Percentiles rank a stretch among this genome's conserved stretches.
Conservation (phyloP, 2,329 filamentous ascomycete species). For the Xylariomycetidae sp. region DNA sequence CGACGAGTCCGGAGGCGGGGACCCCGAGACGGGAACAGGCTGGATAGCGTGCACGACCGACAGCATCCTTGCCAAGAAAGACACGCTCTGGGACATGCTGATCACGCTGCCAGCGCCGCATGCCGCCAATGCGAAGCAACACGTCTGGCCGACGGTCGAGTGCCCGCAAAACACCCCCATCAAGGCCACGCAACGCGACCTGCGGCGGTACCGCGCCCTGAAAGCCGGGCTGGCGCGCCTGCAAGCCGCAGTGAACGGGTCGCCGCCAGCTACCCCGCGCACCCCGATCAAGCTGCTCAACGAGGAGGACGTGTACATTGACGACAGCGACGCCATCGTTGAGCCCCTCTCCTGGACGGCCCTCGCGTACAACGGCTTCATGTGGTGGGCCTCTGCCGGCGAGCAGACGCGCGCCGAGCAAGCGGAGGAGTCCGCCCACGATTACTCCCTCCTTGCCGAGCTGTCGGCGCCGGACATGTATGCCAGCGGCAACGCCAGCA, state of each 20-base stretch:
- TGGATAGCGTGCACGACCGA: conserved; percentile 97
- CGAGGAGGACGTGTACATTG: conserved; percentile 14
- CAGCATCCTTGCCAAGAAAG: conserved; percentile 82
- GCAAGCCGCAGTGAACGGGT: conserved; percentile 11
- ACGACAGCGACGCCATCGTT: conserved; percentile 36
- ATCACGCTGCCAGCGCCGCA: conserved; percentile 70
- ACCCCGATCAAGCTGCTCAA: conserved; percentile 10
- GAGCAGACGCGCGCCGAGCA: conserved; percentile 60
- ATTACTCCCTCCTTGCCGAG: conserved; percentile 51
- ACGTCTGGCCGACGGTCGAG: conserved; percentile 72
- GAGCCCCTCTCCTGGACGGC: conserved; percentile 65
- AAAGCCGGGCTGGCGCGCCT: conserved; percentile 54
- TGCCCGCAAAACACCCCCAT: conserved; percentile 57
- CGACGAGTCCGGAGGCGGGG: conserved; percentile 22
- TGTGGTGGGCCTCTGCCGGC: conserved; percentile 85
- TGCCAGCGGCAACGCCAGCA: conserved; percentile 26
- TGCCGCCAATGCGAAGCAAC: conserved; percentile 50
- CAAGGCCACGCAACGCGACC: conserved; percentile 84
- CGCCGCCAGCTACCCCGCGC: conserved; percentile 16
- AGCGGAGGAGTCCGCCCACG: conserved; percentile 50
- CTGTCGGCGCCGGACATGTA: conserved; percentile 27
- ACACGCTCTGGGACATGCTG: conserved; percentile 80
- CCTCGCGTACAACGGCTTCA: conserved; percentile 74
- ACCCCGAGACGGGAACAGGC: conserved; percentile 50
- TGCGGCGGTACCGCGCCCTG: conserved; percentile 70